Evolutionary conservation across 129 eudicot genomes (phyloP), one percentile per base, ranked within the genome.

Genomic region (Flaveria ramosissima): DNA sequence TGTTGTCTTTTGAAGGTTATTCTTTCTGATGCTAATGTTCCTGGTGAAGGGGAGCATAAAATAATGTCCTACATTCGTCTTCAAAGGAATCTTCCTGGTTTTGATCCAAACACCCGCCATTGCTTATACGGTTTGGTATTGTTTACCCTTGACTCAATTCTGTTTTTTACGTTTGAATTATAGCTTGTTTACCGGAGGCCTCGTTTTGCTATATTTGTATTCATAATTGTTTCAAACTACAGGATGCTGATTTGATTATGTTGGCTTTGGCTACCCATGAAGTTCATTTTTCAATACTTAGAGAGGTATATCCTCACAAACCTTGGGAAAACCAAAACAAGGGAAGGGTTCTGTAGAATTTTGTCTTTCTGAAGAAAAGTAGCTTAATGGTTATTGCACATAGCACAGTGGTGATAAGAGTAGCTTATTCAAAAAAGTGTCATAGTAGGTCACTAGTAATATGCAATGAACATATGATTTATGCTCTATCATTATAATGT

Each of bases 1-100:
- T 2, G 46, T 9, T 50, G 72, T 43, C 4, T 39, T 53, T 73
- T 85, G 92, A 77, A 94, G 99, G 99, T 95, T 76, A 91, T 95
- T 14, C 93, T 95, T 71, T 95, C 99, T 72, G 99, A 95, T 85
- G 99, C 99, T 52, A 95, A 95, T 85, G 99, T 89, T 75, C 97
- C 99, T 82, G 99, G 99, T 72, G 99, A 95, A 86, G 99, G 99
- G 75, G 99, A 95, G 60, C 99, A 95, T 80, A 95, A 95, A 80
- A 87, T 95, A 48, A 95, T 95, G 99, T 95, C 99, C 6, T 95
- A 95, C 76, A 83, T 95, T 64, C 99, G 99, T 59, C 99, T 91
- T n/a, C 99, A 95, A 62, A 88, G 99, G 84, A 91, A 95, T 81
- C 99, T 91, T 83, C 96, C 96, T 86, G 99, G 99, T 65, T 89